Evolutionary conservation across 176 grass and related monocot species (phyloP), one percentile per base, ranked within the genome.

Genomic region (Oryza meyeriana): DNA sequence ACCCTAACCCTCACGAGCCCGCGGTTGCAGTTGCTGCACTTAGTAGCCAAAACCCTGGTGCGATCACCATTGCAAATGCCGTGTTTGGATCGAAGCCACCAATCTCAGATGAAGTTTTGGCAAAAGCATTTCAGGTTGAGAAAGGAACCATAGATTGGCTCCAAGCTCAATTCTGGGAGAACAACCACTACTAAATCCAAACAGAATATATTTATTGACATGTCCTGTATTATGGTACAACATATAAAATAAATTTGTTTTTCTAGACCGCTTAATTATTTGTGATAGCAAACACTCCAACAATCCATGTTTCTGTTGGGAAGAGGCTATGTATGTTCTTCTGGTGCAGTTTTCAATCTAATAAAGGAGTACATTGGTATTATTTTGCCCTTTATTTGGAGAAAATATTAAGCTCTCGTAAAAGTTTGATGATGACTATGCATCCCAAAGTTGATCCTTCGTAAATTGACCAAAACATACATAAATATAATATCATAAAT

Each of bases 131-230:
- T 6, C 72, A 88, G 4, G 45, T 79, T 6, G 58, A 85, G 5
- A 88, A 88, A 42, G 22, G 48, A 2, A 84, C 64, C 10, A 27
- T 90, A 12, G 78, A 82, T 12, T 76, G 71, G 83, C 78, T 90
- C 0, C 78, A 90, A 10, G 47, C 88, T 71, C 76, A 86, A 6
- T 66, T 66, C 2, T 66, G 64, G 64, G 64, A 66, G 30, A 4
- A 66, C 30, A 66, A 66, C 31, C 30, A 66, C 64, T 65, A 65
- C 26, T 65, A 65, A 64, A 16, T 64, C 1, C 0, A 52, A 2
- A 6, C 5, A 0, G 5, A 52, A 0, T 52, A 18, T 52, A 20
- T 6, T 52, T 52, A 6, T 52, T 22, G 47, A 17, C 17, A 20
- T 20, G 10, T 5, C 4, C 0, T 52, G 17, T 7, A 18, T 20